Conservation (phyloP, 1,139 yeast genomes). For the Yamadazyma triangularis region DNA sequence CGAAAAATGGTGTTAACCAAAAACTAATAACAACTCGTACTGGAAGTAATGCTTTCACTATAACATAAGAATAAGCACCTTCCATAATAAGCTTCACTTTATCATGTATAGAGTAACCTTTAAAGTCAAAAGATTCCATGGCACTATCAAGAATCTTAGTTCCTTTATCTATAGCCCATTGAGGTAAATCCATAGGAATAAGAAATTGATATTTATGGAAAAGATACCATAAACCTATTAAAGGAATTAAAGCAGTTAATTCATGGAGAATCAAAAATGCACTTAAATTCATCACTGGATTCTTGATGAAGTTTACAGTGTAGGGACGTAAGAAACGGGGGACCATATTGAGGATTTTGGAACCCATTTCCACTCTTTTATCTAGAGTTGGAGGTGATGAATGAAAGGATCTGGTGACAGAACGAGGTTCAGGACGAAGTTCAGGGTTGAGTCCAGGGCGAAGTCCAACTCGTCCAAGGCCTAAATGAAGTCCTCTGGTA, state of each 20-base stretch:
- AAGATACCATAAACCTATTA: conserved; percentile 70
- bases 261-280: conserved; percentile 83
- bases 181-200: conserved; percentile 55
- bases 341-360: conserved; percentile 28
- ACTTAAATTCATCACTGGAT: conserved; percentile 68
- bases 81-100: conserved; percentile 61
- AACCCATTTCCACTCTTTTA: conserved; percentile 12
- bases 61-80: conserved; percentile 86
- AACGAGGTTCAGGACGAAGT: too few species aligned
- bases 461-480: too few species aligned
- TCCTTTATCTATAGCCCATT: conserved; percentile 63
- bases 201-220: conserved; percentile 51
- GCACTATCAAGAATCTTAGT: conserved; percentile 52
- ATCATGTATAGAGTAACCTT: conserved; percentile 38
- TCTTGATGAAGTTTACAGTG: conserved; percentile 45
- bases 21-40: conserved; percentile 55
- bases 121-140: conserved; percentile 28
- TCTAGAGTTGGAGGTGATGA: conserved; percentile 1
- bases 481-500: too few species aligned
- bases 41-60: conserved; percentile 66
- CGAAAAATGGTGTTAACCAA: conserved; percentile 63
- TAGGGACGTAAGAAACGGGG: conserved; percentile 51
- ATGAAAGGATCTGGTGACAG: too few species aligned
- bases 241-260: conserved; percentile 75
- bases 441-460: too few species aligned